Evolutionary conservation across 208 protist genomes (phyloP).

Genomic region (Crithidia thermophila): DNA sequence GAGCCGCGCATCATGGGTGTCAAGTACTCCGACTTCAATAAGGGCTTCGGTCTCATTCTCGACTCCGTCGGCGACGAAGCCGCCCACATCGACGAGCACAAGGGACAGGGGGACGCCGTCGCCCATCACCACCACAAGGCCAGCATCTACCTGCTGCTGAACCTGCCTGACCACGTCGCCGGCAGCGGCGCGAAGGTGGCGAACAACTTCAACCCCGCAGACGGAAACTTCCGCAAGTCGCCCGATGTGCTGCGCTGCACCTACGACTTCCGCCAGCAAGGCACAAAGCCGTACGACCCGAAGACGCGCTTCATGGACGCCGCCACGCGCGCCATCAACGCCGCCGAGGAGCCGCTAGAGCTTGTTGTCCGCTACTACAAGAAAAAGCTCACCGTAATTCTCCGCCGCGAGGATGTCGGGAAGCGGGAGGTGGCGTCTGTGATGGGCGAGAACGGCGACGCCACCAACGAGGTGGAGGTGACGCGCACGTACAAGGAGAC

Average conservation of each 20-base stretch:
- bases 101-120: conserved; percentile 27
- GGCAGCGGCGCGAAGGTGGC: conserved; percentile 27
- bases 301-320: conserved; percentile 22
- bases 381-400: conserved; percentile 54
- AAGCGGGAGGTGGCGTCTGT: conserved; percentile 21
- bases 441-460: conserved; percentile 15
- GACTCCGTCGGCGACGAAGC: conserved; percentile 71
- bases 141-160: conserved; percentile 64
- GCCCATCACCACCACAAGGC: conserved; percentile 54
- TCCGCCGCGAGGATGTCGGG: conserved; percentile 53
- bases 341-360: conserved; percentile 71
- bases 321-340: conserved; percentile 29
- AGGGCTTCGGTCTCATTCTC: conserved; percentile 68
- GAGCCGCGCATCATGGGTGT: conserved; percentile 77
- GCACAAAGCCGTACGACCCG: conserved; percentile 38
- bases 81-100: conserved; percentile 30
- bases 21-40: conserved; percentile 78
- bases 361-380: conserved; percentile 81
- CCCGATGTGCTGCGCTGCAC: conserved; percentile 55
- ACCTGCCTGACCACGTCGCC: conserved; percentile 58
- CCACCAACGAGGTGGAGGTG: conserved; percentile 40
- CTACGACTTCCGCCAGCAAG: conserved; percentile 74
- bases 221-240: conserved; percentile 46
- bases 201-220: conserved; percentile 69
- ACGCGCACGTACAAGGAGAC: conserved; percentile 66